Evolutionary conservation across 345 rosid species (phyloP).

Genomic region (Euphorbia lathyris): DNA sequence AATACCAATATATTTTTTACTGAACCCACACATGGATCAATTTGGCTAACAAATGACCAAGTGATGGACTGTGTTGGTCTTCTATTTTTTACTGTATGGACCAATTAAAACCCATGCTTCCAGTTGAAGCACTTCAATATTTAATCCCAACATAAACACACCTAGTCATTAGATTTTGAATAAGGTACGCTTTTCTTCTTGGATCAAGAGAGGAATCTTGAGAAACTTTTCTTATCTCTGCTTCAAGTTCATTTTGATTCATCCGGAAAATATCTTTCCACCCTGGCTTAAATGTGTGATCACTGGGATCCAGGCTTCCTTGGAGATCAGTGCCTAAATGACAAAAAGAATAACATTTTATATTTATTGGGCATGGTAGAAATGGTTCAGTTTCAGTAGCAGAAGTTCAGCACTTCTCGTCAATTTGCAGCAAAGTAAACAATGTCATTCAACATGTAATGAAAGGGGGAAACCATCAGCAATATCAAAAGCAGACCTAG

Average conservation of each 20-base stretch:
- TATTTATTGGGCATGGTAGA: constrained; percentile 9
- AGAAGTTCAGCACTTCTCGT: neutral
- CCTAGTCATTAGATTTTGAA: constrained; percentile 81
- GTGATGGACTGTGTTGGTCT: neutral
- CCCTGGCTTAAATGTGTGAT: constrained; percentile 55
- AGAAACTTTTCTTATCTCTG: constrained; percentile 64
- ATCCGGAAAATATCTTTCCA: constrained; percentile 68
- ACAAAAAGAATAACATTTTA: neutral
- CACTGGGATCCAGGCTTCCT: constrained; percentile 44
- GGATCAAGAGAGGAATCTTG: constrained; percentile 78
- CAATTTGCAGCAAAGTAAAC: constrained; percentile 8
- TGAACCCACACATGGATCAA: neutral
- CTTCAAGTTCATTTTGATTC: constrained; percentile 72
- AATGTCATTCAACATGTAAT: neutral
- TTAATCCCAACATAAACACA: constrained; percentile 15
- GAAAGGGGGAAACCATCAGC: neutral
- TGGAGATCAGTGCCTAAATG: constrained; percentile 38
- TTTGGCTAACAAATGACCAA: neutral
- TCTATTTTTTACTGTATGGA: neutral
- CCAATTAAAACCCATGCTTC: neutral
- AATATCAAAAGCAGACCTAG: constrained; percentile 30
- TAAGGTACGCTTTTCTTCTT: constrained; percentile 65
- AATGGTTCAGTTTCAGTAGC: constrained; percentile 11
- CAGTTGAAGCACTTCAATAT: neutral
- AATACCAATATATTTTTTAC: too few relatives aligned